Evolutionary conservation across 2,329 filamentous ascomycete genomes (phyloP).

Genomic region (Alternaria tenuissima): DNA sequence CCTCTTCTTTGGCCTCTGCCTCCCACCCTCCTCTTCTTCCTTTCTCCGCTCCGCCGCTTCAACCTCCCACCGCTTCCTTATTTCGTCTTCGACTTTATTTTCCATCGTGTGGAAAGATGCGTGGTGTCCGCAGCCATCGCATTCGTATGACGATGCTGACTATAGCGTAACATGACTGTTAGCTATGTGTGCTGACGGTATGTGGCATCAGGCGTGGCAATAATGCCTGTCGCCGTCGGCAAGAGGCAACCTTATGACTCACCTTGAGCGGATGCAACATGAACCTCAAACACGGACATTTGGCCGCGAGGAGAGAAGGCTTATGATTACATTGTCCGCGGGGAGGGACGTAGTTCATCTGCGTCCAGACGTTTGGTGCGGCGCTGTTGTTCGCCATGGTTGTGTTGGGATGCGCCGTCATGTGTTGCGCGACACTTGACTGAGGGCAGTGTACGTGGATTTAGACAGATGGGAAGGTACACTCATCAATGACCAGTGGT

Average conservation of each 20-base stretch:
- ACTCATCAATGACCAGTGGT: neutral
- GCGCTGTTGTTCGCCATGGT: conserved; percentile 11
- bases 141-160: conserved; percentile 62
- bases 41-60: conserved; percentile 46
- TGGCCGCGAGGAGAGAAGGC: conserved; percentile 54
- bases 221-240: neutral
- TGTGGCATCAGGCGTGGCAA: no score
- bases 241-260: neutral
- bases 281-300: conserved; percentile 63
- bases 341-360: conserved; percentile 61
- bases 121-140: conserved; percentile 65
- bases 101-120: conserved; percentile 64
- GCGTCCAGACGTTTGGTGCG: conserved; percentile 57
- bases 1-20: conserved; percentile 38
- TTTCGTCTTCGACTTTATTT: conserved; percentile 59
- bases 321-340: conserved; percentile 62
- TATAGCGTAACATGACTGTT: conserved; percentile 7
- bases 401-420: neutral
- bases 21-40: conserved; percentile 14
- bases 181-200: no score
- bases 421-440: no score
- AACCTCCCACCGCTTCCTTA: conserved; percentile 56
- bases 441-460: neutral
- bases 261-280: conserved; percentile 66
- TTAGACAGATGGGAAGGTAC: no score